Evolutionary conservation across 495 filamentous ascomycete genomes (phyloP).

Genomic region (Podospora anserina): DNA sequence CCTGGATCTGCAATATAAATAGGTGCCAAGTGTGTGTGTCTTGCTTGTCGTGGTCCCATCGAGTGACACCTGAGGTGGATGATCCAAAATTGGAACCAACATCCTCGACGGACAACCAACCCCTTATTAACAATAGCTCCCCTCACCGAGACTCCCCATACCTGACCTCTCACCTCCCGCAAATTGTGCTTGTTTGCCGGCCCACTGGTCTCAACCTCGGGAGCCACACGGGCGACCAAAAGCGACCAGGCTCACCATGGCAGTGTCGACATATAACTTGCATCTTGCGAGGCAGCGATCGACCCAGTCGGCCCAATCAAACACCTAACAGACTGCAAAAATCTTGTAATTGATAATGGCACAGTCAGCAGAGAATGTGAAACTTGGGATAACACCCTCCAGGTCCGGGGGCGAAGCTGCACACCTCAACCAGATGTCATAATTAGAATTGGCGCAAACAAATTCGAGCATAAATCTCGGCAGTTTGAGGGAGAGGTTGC

Average conservation of each 20-base stretch:
- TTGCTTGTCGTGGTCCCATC: too few relatives aligned
- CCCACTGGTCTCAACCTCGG: background rate
- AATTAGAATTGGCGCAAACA: background rate
- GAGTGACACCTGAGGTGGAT: background rate
- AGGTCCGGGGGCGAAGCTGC: background rate
- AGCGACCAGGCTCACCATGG: background rate
- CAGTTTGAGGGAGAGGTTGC: background rate
- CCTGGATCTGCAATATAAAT: too few relatives aligned
- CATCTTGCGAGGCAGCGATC: background rate
- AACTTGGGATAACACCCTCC: background rate
- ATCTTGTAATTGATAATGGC: background rate
- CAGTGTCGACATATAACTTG: background rate
- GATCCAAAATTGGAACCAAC: background rate
- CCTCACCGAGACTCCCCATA: background rate
- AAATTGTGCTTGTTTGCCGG: background rate
- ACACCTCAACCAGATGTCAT: background rate
- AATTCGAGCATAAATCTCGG: background rate
- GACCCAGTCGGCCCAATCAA: background rate
- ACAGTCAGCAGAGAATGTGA: background rate
- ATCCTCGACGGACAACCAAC: background rate
- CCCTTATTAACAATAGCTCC: background rate
- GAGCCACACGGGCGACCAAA: background rate
- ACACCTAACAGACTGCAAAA: background rate
- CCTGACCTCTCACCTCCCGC: background rate
- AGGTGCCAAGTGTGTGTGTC: too few relatives aligned